Evolutionary conservation across 192 early-diverging fungal species (phyloP), one percentile per base, ranked within the genome.

Genomic region (Coemansia sp.): DNA sequence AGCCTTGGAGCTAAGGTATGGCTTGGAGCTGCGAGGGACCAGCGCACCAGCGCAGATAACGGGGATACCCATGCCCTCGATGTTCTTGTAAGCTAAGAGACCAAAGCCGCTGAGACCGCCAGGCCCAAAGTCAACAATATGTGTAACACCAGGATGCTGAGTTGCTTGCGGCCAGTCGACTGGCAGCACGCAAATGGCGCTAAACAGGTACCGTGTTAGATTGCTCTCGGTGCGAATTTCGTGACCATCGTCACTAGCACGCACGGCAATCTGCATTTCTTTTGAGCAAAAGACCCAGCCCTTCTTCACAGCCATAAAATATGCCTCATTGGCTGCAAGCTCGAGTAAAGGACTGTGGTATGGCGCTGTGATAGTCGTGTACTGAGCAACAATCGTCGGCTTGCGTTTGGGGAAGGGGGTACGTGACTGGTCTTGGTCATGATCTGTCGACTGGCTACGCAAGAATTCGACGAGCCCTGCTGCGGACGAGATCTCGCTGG

Each of bases 61-160:
- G 40, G 88, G 83, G 14, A 91, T 87, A 59, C 96, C 96, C 31
- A 86, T 84, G 57, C 96, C 96, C 59, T 95, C 93, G 75, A 92
- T 88, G 85, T 94, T 95, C 43, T 90, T 88, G 79, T 89, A 84
- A 16, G 93, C 94, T 63, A 98, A 74, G 51, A 84, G 76, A 31
- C 94, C 95, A 69, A 98, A 90, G 24, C 94, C 94, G 6, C 86
- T 87, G 9, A 89, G 69, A 20, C 93, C 93, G 39, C 93, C 93
- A 0, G 95, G 93, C 16, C 96, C 94, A 83, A 96, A 98, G 78
- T 98, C 96, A 26, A 98, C 85, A 26, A 96, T 87, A 79, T 98
- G 95, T 11, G 94, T 93, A 65, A 86, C 81, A 3, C 39, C 85
- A 16, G 77, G 55, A 33, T 70, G 73, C 16, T 74, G 81, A 18